phyloP scores from a whole-genome alignment of 2,329 filamentous ascomycete genomes.

The Aspergillus sojae region DNA sequence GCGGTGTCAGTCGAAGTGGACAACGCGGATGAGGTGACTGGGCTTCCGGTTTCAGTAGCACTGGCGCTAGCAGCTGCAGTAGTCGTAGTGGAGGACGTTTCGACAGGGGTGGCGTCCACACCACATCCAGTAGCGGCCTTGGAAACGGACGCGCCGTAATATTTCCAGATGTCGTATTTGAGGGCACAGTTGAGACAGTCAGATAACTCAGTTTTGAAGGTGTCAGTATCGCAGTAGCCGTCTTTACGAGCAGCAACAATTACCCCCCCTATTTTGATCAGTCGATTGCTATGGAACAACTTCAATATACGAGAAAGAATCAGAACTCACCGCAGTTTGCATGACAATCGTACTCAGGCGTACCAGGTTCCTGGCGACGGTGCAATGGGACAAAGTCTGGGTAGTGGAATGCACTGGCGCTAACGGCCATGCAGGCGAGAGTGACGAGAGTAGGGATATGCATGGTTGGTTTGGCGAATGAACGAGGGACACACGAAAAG shows the following conservation, averaged over 20 bases:
- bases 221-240: conserved; percentile 30
- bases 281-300: not conserved
- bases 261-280: conserved; percentile 25
- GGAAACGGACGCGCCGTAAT: conserved; percentile 45
- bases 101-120: conserved; percentile 3
- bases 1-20: not conserved
- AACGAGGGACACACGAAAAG: not conserved
- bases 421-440: conserved; percentile 8
- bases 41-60: not conserved
- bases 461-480: not conserved
- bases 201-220: conserved; percentile 30
- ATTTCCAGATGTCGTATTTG: conserved; percentile 48
- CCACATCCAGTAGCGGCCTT: conserved; percentile 41
- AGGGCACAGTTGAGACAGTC: conserved; percentile 47
- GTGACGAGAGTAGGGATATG: not conserved
- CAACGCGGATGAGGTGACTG: not conserved
- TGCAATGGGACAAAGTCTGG: conserved; percentile 9
- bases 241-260: conserved; percentile 26
- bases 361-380: conserved; percentile 24
- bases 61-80: not conserved
- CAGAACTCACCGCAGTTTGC: conserved; percentile 34
- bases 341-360: conserved; percentile 39
- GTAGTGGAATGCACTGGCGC: conserved; percentile 8
- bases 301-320: not conserved
- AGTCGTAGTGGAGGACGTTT: not conserved